Evolutionary conservation across 2,329 filamentous ascomycete genomes (phyloP), one percentile per base, ranked within the genome.

Genomic region (Hymenoscyphus albidus): DNA sequence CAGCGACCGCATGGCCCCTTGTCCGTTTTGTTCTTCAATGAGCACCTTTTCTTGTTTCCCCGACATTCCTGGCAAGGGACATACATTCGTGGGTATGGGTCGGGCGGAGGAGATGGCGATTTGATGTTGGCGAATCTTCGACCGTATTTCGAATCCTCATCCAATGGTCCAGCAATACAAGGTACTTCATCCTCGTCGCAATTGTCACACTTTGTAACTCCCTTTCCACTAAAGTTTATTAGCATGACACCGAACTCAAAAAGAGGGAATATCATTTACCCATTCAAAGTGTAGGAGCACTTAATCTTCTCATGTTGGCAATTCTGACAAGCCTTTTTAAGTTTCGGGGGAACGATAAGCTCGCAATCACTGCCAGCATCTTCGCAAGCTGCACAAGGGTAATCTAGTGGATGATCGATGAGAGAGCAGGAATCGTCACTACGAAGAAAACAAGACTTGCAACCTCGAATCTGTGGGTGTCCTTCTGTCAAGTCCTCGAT

Each of bases 401-500:
- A 74, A 6, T 62, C 58, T 12, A 66, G 42, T 6, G 12, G 40
- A n/a, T 69, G 44, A 5, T 70, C 42, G 32, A 74, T 69, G 3
- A 74, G 68, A 12, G 68, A 66, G 35, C 72, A 74, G 22, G 66
- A 63, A 35, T 74, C 69, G 35, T 70, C 64, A 16, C 68, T 67
- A 2, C 62, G 32, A 3, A 64, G 58, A 42, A 73, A 72, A 61
- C 72, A 74, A 12, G 66, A 44, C 62, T 69, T 73, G 59, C 72
- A 74, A 10, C 71, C 71, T n/a, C 67, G 62, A 13, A 63, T 67
- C 42, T 73, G 71, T 13, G 68, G 72, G 48, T 71, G 66, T 3
- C 66, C 69, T 12, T 60, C 27, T 3, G 64, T 69, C 6, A 74
- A 48, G 22, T 68, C 44, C 7, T 62, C 62, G 7, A 73, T 58